Base-by-base conservation (phyloP, 768 basidiomycete species). In the Pleurotus salmoneostramineus region DNA sequence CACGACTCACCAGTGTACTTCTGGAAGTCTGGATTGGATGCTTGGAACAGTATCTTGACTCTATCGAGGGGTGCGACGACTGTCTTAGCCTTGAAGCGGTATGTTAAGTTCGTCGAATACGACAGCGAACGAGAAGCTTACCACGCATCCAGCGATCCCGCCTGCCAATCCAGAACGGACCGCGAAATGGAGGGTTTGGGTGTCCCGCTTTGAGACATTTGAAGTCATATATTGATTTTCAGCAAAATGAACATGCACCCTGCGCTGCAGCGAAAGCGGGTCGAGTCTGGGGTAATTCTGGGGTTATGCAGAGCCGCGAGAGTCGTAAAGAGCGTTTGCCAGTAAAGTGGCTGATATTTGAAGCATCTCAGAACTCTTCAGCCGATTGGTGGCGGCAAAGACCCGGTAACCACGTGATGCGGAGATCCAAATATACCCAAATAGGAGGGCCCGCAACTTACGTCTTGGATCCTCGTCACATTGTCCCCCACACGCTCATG, bases 21-120 rank as follows among this genome's bases (percentile, higher is more conserved):
- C 68, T 84, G 82, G 68, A 91, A 99, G 58, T 98, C 96, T 6
- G 91, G 91, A 71, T 96, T 97, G 5, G 93, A 93, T 0, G 97
- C 93, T 71, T 99, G 96, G 68, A 98, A 97, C 50, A 99, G 86
- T 65, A 99, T 99, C 76, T 99, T 99, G 64, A 99, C 95, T 68
- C 97, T 81, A 71, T 99, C 97, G 50, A 99, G 81, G 3, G 97
- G 97, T 15, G 97, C 97, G 45, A 97, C 92, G 34, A 88, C 88
- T 10, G 94, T 93, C 74, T 96, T 96, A 50, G 95, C 94, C 95
- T 96, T 45, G 50, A 40, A 37, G 47, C 43, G 34, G 51, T 61
- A 46, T 63, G 59, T 40, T 65, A 61, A 49, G 51, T 37, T 6
- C 37, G 40, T 49, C 56, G 31, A 60, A 17, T 44, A 48, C 42